Evolutionary conservation across 2,329 filamentous ascomycete species (phyloP).

Genomic region (Diaporthe helianthi): DNA sequence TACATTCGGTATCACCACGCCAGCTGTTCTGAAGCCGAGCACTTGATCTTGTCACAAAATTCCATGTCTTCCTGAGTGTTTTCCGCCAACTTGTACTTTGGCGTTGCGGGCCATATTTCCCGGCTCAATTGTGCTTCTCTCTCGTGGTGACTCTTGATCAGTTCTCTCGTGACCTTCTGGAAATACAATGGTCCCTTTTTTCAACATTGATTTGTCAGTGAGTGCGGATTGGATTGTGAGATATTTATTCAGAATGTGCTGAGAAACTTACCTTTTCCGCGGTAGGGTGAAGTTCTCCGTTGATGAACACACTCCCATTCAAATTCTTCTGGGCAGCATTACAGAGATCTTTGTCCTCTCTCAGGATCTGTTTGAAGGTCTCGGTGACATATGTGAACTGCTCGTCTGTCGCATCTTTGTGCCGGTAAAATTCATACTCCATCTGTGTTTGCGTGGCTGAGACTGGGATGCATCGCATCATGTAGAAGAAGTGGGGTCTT

Average conservation of each 20-base stretch:
- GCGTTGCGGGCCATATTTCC: background rate
- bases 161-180: background rate
- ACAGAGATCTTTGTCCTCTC: constrained; percentile 60
- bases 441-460: constrained; percentile 51
- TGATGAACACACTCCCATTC: constrained; percentile 56
- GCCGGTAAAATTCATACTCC: constrained; percentile 58
- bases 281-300: constrained; percentile 58
- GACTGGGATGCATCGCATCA: constrained; percentile 56
- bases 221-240: background rate
- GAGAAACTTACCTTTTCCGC: constrained; percentile 48
- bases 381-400: constrained; percentile 53
- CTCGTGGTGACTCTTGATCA: background rate
- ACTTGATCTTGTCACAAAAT: constrained; percentile 40
- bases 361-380: constrained; percentile 58
- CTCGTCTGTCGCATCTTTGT: constrained; percentile 53
- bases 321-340: constrained; percentile 57
- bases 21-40: background rate
- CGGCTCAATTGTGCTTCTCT: background rate
- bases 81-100: background rate
- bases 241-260: too few species aligned
- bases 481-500: constrained; percentile 52
- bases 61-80: background rate
- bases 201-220: background rate
- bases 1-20: background rate
- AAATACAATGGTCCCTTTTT: background rate